These are phyloP conservation scores for Boletus tomentosulus DNA, from an alignment of 768 basidiomycete genomes.

Conservation along the genomic window DNA sequence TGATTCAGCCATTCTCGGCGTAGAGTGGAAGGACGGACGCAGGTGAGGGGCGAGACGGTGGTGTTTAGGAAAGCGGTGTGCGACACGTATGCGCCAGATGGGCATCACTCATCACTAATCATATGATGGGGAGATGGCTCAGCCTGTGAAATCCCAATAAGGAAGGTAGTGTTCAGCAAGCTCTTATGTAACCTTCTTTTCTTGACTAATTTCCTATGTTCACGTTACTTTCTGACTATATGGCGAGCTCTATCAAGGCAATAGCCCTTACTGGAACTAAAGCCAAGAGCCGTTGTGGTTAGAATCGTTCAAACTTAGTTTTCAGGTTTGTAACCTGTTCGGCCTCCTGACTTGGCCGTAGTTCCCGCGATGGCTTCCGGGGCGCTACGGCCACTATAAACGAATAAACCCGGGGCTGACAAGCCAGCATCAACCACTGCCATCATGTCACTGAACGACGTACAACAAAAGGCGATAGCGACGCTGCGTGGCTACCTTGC, in stretches of 20 bases:
- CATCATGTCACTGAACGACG: slow-evolving; percentile 1
- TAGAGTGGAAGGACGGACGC: slow-evolving; percentile 5
- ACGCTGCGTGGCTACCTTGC: not conserved
- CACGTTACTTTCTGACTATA: too few relatives aligned
- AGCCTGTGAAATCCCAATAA: not conserved
- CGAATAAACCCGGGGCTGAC: too few relatives aligned
- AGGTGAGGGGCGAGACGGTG: not conserved
- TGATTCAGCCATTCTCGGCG: slow-evolving; percentile 17
- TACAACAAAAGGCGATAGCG: not conserved
- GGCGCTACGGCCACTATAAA: not conserved
- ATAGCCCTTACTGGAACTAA: too few relatives aligned
- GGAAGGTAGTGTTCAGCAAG: slow-evolving; percentile 6
- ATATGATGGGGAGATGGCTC: not conserved
- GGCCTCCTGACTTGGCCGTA: too few relatives aligned
- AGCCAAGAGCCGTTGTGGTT: too few relatives aligned
- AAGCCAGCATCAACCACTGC: not conserved
- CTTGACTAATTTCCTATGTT: too few relatives aligned
- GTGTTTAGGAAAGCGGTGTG: not conserved
- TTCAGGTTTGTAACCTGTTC: too few relatives aligned
- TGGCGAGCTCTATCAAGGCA: too few relatives aligned
- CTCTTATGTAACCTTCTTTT: not conserved
- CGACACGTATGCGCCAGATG: not conserved
- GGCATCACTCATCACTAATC: not conserved
- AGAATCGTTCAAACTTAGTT: too few relatives aligned
- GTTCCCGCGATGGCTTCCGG: too few relatives aligned